Conservation (phyloP, 1,284 basidiomycete genomes). For the Pseudomicrostroma phylloplanum region DNA sequence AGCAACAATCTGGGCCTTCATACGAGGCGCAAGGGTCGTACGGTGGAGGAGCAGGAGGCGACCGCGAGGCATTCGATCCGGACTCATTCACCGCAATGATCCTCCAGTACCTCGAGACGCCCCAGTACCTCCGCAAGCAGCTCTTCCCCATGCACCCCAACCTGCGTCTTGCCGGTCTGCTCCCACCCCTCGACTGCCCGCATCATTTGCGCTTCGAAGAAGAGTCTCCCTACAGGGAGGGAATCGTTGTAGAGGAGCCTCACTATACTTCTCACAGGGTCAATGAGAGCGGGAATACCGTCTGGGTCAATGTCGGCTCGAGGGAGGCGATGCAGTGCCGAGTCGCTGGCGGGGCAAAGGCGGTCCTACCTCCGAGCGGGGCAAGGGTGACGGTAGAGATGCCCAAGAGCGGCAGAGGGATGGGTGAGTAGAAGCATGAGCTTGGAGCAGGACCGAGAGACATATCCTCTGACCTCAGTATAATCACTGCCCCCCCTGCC, state of each 20-base stretch:
- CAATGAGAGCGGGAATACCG: slow-evolving; percentile 10
- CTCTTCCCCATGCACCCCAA: slow-evolving; percentile 49
- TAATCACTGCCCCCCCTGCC: not conserved
- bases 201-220: slow-evolving; percentile 48
- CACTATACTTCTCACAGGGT: slow-evolving; percentile 14
- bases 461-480: no score
- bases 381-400: slow-evolving; percentile 44
- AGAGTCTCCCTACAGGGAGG: slow-evolving; percentile 41
- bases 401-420: slow-evolving; percentile 10
- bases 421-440: not conserved
- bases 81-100: slow-evolving; percentile 40
- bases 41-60: slow-evolving; percentile 10
- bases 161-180: slow-evolving; percentile 45
- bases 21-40: slow-evolving; percentile 2
- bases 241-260: slow-evolving; percentile 30
- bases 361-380: slow-evolving; percentile 14
- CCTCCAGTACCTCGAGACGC: slow-evolving; percentile 50
- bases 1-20: slow-evolving; percentile 14
- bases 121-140: slow-evolving; percentile 49
- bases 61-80: slow-evolving; percentile 24
- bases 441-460: no score
- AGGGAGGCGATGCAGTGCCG: slow-evolving; percentile 34
- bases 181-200: slow-evolving; percentile 49
- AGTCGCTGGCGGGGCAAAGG: not conserved
- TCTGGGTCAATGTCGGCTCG: slow-evolving; percentile 42